Base-by-base conservation (phyloP, 2,329 filamentous ascomycete species). In the Calonectria fujianensis region DNA sequence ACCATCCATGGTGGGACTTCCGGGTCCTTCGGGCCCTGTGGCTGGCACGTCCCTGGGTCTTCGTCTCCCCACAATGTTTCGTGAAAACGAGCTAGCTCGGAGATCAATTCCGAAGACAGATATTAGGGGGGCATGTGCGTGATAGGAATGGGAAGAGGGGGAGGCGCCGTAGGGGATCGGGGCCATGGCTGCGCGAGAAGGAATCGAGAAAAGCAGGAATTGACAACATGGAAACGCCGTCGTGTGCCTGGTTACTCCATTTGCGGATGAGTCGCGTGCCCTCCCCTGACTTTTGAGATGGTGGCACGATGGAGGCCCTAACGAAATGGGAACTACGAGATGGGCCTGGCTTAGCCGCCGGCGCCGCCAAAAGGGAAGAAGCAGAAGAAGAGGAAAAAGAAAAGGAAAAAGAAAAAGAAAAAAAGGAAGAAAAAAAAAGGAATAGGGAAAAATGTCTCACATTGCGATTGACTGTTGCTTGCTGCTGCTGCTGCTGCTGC, bases 61-160 rank as follows among this genome's bases (percentile, higher is more conserved):
- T 63, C 57, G 24, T 41, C 57, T 41, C 57, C 57, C 57, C 57
- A 63, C 57, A 63, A 63, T 63, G 57, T 63, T 63, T 63, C 57
- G 57, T 41, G 35, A 63, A 63, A 29, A 63, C 57, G 37, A 63
- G 57, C 57, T 63, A 63, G 10, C 35, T 63, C 57, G 57, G 57
- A 39, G 39, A 37, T 20, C 39, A 27, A 24, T 39, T 37, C 57
- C 57, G 57, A 63, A 37, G n/a, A 41, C 35, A 41, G 57, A 11
- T 13, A 4, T 4, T 18, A 14, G 7, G 57, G 57, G 35, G 57
- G 32, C 13, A 13, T 27, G 35, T 7, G 41, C 41, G 41, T 24
- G 35, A 61, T 24, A n/a, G 31, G 4, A 35, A n/a, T 20, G n/a
- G 11, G 20, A 27, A 7, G 20, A 32, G 14, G n/a, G 24, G 57